Conservation (phyloP, 768 basidiomycete species). For the Piloderma croceum region DNA sequence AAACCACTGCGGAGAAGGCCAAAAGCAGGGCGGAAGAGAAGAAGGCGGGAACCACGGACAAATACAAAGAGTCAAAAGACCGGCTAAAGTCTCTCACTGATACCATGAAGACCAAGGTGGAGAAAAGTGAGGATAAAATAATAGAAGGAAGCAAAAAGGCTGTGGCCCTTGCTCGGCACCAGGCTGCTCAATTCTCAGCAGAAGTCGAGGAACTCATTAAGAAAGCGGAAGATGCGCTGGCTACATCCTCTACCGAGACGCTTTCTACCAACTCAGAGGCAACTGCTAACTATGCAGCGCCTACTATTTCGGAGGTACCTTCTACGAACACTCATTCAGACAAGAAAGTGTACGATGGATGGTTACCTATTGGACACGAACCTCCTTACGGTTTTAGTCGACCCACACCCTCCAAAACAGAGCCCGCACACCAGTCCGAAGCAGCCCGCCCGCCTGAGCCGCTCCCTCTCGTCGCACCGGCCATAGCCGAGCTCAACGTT, state of each 20-base stretch:
- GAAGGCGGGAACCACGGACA: slow-evolving; percentile 29
- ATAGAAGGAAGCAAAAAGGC: slow-evolving; percentile 37
- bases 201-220: slow-evolving; percentile 63
- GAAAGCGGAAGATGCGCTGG: slow-evolving; percentile 69
- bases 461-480: slow-evolving; percentile 79
- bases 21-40: slow-evolving; percentile 31
- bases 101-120: slow-evolving; percentile 45
- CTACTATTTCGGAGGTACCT: slow-evolving; percentile 18
- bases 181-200: slow-evolving; percentile 47
- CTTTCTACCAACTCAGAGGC: slow-evolving; percentile 19
- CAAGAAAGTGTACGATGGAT: slow-evolving; percentile 54
- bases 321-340: slow-evolving; percentile 11
- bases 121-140: slow-evolving; percentile 30
- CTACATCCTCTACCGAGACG: slow-evolving; percentile 33
- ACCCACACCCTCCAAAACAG: slow-evolving; percentile 47
- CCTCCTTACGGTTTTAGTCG: slow-evolving; percentile 84
- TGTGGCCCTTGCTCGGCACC: slow-evolving; percentile 39
- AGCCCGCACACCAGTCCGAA: slow-evolving; percentile 27
- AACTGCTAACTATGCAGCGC: slow-evolving; percentile 18
- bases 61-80: slow-evolving; percentile 37
- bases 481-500: slow-evolving; percentile 60
- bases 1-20: slow-evolving; percentile 20
- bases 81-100: slow-evolving; percentile 38
- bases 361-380: slow-evolving; percentile 90
- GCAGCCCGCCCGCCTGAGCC: slow-evolving; percentile 20